Conservation (phyloP, 768 basidiomycete genomes). For the Pleurotus citrinopileatus region DNA sequence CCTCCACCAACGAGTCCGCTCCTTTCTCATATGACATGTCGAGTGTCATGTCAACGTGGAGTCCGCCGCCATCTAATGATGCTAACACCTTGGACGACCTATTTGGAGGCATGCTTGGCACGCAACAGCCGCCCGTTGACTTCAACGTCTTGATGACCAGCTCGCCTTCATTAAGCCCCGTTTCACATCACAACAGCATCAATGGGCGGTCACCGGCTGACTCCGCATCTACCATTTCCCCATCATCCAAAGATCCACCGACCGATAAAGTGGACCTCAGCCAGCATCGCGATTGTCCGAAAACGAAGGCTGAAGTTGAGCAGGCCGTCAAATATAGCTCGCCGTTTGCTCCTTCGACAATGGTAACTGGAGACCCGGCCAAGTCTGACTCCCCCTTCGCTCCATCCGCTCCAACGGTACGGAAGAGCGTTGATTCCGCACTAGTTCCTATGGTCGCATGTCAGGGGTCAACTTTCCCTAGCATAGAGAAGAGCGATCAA, state of each 20-base stretch:
- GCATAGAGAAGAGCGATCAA: slow-evolving; percentile 63
- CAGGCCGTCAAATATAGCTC: slow-evolving; percentile 56
- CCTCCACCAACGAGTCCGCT: slow-evolving; percentile 23
- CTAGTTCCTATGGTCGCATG: slow-evolving; percentile 61
- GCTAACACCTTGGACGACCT: slow-evolving; percentile 42
- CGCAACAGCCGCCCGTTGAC: slow-evolving; percentile 25
- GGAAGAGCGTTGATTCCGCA: slow-evolving; percentile 41
- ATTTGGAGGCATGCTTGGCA: slow-evolving; percentile 31
- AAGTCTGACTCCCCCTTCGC: slow-evolving; percentile 36
- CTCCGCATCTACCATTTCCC: slow-evolving; percentile 24
- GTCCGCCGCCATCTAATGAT: slow-evolving; percentile 27
- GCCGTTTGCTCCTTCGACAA: slow-evolving; percentile 38
- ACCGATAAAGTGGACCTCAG: slow-evolving; percentile 31
- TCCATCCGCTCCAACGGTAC: slow-evolving; percentile 24
- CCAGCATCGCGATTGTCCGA: slow-evolving; percentile 42
- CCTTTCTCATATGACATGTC: slow-evolving; percentile 47
- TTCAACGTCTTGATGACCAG: slow-evolving; percentile 27
- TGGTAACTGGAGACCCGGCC: slow-evolving; percentile 12
- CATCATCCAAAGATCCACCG: slow-evolving; percentile 34
- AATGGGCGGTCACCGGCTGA: slow-evolving; percentile 19
- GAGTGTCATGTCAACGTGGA: slow-evolving; percentile 40
- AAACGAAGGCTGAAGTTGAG: slow-evolving; percentile 51
- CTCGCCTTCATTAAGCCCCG: slow-evolving; percentile 51
- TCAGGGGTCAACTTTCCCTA: slow-evolving; percentile 65
- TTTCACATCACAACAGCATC: slow-evolving; percentile 42